Conservation (phyloP, 768 basidiomycete species). For the Boletus sp. region DNA sequence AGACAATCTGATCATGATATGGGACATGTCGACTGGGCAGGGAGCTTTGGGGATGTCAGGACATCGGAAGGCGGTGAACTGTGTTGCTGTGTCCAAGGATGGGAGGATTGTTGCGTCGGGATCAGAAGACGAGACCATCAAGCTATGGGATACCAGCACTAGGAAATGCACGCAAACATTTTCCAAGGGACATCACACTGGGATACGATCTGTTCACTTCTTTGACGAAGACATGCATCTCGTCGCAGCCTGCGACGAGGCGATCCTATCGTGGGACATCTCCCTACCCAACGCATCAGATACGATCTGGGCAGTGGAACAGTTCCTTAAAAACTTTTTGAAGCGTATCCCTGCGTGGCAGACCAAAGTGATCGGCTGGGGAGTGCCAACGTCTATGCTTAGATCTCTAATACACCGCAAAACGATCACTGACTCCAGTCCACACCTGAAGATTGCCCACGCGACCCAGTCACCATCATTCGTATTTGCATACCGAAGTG, state of each 20-base stretch:
- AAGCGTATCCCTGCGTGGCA: slow-evolving; percentile 2
- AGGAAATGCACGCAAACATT: slow-evolving; percentile 16
- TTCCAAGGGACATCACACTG: slow-evolving; percentile 14
- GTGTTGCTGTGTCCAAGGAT: slow-evolving; percentile 21
- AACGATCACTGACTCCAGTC: neutral
- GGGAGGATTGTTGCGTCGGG: slow-evolving; percentile 19
- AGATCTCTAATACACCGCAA: neutral
- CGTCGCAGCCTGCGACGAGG: slow-evolving; percentile 6
- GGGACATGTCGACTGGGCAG: slow-evolving; percentile 20
- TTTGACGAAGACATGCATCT: slow-evolving; percentile 9
- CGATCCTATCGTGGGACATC: slow-evolving; percentile 8
- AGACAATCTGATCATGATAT: slow-evolving; percentile 24
- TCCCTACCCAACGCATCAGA: slow-evolving; percentile 1
- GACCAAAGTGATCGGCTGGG: slow-evolving; percentile 3
- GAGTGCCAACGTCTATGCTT: neutral
- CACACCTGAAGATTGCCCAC: neutral
- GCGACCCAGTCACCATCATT: slow-evolving; percentile 7
- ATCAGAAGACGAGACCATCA: slow-evolving; percentile 25
- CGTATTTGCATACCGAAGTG: neutral
- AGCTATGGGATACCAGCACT: slow-evolving; percentile 21
- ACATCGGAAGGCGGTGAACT: slow-evolving; percentile 15
- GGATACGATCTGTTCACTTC: slow-evolving; percentile 16
- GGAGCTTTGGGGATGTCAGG: slow-evolving; percentile 18
- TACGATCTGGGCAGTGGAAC: neutral
- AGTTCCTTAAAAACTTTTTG: neutral